Base-by-base conservation (phyloP, 2,329 filamentous ascomycete genomes). In the Colletotrichum graminicola region DNA sequence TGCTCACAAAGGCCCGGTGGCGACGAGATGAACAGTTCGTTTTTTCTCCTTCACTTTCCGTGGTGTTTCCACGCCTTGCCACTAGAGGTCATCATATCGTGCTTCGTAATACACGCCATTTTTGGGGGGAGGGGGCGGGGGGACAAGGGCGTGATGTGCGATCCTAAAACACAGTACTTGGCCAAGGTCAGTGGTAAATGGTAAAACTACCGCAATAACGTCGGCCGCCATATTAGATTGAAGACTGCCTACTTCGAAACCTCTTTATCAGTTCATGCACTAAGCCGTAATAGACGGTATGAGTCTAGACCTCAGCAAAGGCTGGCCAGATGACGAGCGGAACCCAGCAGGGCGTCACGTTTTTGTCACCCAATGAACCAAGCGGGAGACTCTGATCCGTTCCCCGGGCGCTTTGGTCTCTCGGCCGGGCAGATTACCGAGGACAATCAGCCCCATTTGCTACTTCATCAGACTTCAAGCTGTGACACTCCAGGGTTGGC, bases 391-490 rank as follows among this genome's bases (percentile, higher is more conserved):
- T 57, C 67, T 63, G 67, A 57, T 57, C 60, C 43, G 39, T 8
- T 12, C 29, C 18, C 52, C 32, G 52, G 41, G 43, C 51, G 67
- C 63, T 71, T 67, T 71, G 67, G 39, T 63, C 64, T 59, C n/a
- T 51, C 23, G 32, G 57, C 51, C 67, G 21, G 56, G 63, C 51
- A 34, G 49, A 67, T 26, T 62, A 57, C 56, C 41, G 63, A 49
- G 67, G 56, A 56, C 51, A 49, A 57, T n/a, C 62, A 57, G 21
- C 63, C 61, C 49, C 36, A 8, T n/a, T 18, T n/a, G 39, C 63
- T 47, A 67, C 66, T 62, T 71, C 56, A 71, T 67, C 67, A 62
- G 63, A 57, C 67, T 62, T 55, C 56, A 26, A 51, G 67, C 32
- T 71, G 60, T 57, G 63, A 67, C 56, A 61, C 63, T 29, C 62